These are phyloP conservation scores for Yarrowia sp. DNA, from an alignment of 805 yeast species.

Conservation along the genomic window DNA sequence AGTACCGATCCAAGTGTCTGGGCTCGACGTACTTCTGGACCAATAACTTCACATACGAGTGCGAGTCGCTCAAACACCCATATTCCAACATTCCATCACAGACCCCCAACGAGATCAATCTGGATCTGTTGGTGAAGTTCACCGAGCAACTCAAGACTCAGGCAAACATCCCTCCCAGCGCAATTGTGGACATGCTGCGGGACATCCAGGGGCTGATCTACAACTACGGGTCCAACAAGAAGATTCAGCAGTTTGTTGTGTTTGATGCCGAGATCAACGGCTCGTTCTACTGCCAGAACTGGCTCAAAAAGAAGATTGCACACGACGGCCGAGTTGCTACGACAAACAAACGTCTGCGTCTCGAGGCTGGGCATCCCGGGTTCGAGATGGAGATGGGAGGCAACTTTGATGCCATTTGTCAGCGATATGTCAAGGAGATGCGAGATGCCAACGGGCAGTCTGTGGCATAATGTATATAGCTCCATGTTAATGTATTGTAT, in stretches of 20 bases:
- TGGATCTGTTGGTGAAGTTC: conserved; percentile 41
- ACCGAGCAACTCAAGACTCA: conserved; percentile 41
- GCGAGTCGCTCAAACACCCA: conserved; percentile 40
- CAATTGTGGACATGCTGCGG: conserved; percentile 47
- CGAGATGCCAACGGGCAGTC: conserved; percentile 25
- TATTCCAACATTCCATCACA: conserved; percentile 1
- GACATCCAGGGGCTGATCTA: conserved; percentile 45
- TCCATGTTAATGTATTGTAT: neutral
- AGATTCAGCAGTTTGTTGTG: conserved; percentile 40
- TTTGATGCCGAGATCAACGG: conserved; percentile 45
- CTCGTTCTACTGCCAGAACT: conserved; percentile 42
- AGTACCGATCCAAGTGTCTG: conserved; percentile 42
- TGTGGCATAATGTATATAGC: conserved; percentile 3
- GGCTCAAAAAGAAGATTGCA: conserved; percentile 42
- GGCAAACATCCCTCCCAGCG: conserved; percentile 45
- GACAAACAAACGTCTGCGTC: conserved; percentile 24
- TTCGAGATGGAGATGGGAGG: conserved; percentile 25
- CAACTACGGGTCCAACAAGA: conserved; percentile 32
- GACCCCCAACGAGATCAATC: conserved; percentile 20
- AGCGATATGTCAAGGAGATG: conserved; percentile 24
- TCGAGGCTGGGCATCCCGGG: conserved; percentile 35
- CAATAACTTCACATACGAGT: conserved; percentile 48
- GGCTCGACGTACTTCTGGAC: conserved; percentile 48
- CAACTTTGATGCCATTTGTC: conserved; percentile 22
- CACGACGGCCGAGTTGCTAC: conserved; percentile 31